These are phyloP conservation scores for Boeremia exigua DNA, from an alignment of 2,329 filamentous ascomycete genomes.

Conservation along the genomic window DNA sequence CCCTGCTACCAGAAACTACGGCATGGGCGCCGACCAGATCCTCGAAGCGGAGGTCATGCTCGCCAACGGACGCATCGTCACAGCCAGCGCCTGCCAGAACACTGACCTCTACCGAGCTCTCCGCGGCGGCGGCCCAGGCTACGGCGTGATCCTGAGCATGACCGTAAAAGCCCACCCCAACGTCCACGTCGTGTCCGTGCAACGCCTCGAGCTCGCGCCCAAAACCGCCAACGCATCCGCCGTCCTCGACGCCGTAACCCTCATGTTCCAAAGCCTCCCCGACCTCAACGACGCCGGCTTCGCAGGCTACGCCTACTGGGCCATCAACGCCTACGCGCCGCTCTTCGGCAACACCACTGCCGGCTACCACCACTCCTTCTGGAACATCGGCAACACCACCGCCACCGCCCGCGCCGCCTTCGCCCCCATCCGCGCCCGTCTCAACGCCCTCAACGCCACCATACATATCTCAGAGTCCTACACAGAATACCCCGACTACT, in stretches of 20 bases:
- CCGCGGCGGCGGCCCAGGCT: slow-evolving; percentile 50
- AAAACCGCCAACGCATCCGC: not conserved
- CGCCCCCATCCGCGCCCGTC: not conserved
- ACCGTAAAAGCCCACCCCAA: slow-evolving; percentile 18
- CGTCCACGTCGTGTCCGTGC: not conserved
- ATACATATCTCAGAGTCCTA: not conserved
- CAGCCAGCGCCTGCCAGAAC: slow-evolving; percentile 32
- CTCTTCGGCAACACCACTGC: slow-evolving; percentile 1
- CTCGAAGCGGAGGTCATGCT: slow-evolving; percentile 45
- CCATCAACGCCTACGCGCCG: not conserved
- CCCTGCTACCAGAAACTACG: slow-evolving; percentile 44
- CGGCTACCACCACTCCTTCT: slow-evolving; percentile 1
- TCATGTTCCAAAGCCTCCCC: slow-evolving; percentile 3
- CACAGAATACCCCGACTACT: not conserved
- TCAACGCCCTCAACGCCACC: not conserved
- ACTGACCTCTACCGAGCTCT: slow-evolving; percentile 51
- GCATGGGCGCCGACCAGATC: slow-evolving; percentile 48
- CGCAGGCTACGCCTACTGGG: slow-evolving; percentile 2
- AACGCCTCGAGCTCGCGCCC: not conserved
- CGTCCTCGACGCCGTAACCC: not conserved
- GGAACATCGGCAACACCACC: slow-evolving; percentile 1
- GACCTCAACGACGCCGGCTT: slow-evolving; percentile 3
- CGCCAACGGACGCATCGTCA: slow-evolving; percentile 17
- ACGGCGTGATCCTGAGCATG: slow-evolving; percentile 45
- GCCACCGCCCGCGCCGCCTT: not conserved